A percentile compares a stretch with the other conserved stretches of the same genome.
Conservation (phyloP, 2,329 filamentous ascomycete species). For the Neonectria ditissima region DNA sequence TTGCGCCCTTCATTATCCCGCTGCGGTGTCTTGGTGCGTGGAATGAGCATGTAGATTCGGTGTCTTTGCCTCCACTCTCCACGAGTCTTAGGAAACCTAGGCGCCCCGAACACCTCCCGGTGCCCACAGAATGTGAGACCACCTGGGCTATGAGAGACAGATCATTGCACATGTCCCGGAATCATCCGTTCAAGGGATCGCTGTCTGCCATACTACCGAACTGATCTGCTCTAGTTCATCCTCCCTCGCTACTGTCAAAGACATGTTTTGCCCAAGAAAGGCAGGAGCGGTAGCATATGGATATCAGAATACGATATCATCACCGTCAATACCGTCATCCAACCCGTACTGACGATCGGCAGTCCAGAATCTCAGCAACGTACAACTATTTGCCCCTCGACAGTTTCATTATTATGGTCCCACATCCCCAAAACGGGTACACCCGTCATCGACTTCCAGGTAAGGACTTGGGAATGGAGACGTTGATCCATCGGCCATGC, state of each 20-base stretch:
- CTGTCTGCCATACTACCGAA: too few species aligned
- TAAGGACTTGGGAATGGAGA: constrained; percentile 19
- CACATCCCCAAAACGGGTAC: constrained; percentile 28
- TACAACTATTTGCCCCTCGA: constrained; percentile 1
- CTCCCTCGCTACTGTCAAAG: not conserved
- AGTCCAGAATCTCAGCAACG: not conserved
- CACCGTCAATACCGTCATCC: not conserved
- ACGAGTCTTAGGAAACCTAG: not conserved
- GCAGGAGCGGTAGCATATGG: not conserved
- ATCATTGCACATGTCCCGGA: not conserved
- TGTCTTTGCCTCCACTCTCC: constrained; percentile 9
- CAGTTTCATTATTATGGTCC: constrained; percentile 7
- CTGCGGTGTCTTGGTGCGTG: constrained; percentile 16
- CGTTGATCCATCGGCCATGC: constrained; percentile 19
- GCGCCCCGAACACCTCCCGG: constrained; percentile 3
- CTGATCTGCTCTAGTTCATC: not conserved
- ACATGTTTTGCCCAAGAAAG: not conserved
- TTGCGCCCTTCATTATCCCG: constrained; percentile 9
- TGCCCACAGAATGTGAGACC: not conserved
- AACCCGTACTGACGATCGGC: not conserved
- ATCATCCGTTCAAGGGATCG: not conserved
- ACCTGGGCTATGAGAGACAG: not conserved
- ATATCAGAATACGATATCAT: not conserved
- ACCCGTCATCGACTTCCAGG: constrained; percentile 36
- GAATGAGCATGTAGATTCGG: not conserved